These are phyloP conservation scores for Xylaria sp. DNA, from an alignment of 495 filamentous ascomycete species.

Conservation along the genomic window DNA sequence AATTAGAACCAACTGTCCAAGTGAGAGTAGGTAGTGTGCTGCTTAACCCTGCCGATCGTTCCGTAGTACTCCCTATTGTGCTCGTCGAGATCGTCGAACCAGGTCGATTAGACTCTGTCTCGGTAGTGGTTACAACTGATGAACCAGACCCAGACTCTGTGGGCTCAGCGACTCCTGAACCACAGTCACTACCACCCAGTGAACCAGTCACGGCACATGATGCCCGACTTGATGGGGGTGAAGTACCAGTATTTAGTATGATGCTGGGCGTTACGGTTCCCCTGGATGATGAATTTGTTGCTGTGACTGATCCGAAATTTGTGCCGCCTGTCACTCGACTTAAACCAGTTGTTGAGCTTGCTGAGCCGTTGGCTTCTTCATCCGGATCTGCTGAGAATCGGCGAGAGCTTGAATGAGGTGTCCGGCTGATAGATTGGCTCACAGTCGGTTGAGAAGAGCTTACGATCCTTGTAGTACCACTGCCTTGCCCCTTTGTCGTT, in stretches of 20 bases:
- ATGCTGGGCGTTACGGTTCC: not conserved
- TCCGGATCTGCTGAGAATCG: not conserved
- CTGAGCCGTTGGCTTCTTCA: not conserved
- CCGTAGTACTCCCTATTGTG: not conserved
- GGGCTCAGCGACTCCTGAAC: not conserved
- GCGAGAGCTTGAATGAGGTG: not conserved
- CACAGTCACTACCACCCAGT: not conserved
- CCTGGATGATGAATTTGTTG: not conserved
- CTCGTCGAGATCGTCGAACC: not conserved
- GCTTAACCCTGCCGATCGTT: not conserved
- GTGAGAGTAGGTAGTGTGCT: not conserved
- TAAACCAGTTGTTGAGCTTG: not conserved
- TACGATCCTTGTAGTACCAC: not conserved
- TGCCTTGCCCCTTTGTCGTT: not conserved
- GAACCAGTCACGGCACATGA: not conserved
- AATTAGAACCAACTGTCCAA: not conserved
- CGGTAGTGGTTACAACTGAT: not conserved
- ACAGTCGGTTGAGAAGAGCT: not conserved
- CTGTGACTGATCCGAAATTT: not conserved
- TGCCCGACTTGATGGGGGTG: not conserved
- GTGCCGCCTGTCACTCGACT: not conserved
- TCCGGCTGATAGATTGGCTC: not conserved
- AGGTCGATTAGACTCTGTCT: not conserved
- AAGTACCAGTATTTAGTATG: not conserved
- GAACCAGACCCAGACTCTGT: not conserved